These are phyloP conservation scores for Kalmusia sp. DNA, from an alignment of 2,329 filamentous ascomycete genomes.

Conservation along the genomic window DNA sequence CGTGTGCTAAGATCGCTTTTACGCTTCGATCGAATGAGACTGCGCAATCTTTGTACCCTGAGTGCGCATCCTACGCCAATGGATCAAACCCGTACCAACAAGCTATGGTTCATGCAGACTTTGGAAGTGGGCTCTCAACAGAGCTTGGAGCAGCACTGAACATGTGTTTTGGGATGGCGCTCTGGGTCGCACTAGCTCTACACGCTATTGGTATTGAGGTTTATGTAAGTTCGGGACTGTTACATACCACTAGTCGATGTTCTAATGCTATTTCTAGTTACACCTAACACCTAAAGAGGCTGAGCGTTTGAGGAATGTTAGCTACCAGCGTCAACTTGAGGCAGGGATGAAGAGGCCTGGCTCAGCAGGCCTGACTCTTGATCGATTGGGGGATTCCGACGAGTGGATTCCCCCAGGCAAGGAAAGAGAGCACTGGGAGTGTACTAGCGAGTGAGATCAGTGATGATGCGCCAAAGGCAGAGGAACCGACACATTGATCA, in stretches of 20 bases:
- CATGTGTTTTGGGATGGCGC: conserved; percentile 58
- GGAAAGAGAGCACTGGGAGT: conserved; percentile 5
- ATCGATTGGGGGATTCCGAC: conserved; percentile 39
- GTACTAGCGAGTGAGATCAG: neutral
- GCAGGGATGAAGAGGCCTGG: conserved; percentile 58
- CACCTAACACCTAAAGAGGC: conserved; percentile 59
- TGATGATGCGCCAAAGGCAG: neutral
- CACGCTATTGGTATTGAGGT: conserved; percentile 52
- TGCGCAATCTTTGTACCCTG: conserved; percentile 48
- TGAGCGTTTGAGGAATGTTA: conserved; percentile 62
- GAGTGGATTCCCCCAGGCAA: conserved; percentile 22
- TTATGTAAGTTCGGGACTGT: conserved; percentile 49
- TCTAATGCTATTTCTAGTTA: conserved; percentile 18
- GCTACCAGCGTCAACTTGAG: conserved; percentile 63
- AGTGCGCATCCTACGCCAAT: conserved; percentile 52
- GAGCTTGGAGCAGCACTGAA: conserved; percentile 55
- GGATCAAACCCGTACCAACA: conserved; percentile 31
- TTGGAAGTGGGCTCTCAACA: conserved; percentile 19
- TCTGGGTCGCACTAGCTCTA: conserved; percentile 61
- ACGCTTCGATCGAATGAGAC: conserved; percentile 26
- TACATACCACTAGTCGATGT: too few relatives aligned
- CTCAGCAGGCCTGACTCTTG: conserved; percentile 31
- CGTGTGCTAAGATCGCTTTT: conserved; percentile 60
- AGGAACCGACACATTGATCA: neutral
- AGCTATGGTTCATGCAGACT: conserved; percentile 28